Evolutionary conservation across 768 basidiomycete genomes (phyloP), one percentile per base, ranked within the genome.

Genomic region (Postia placenta): DNA sequence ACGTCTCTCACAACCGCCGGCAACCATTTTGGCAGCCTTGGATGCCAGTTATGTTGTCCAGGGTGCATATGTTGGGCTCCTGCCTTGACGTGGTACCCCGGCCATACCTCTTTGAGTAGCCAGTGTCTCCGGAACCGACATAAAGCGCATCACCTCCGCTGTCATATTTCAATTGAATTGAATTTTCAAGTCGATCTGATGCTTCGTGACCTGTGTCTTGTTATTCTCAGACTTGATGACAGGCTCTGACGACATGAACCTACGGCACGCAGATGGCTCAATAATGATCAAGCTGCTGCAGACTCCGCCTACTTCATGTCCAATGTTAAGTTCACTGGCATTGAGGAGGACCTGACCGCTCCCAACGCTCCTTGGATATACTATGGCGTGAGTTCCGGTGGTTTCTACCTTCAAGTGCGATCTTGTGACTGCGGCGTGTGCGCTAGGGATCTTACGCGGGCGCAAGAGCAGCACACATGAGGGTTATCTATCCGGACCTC

Each of bases 291-390:
- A 61, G 75, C 93, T 2, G 79, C 89, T 1, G 87, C 88, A 4
- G 95, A 99, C 69, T 92, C 90, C 30, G 93, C 92, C 3, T 80
- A 87, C 66, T 96, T 99, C 61, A 92, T 96, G 79, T 70, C 76
- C 5, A 79, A 84, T 52, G 80, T 95, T 62, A 77, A 82, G 58
- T 85, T 94, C 56, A 66, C 74, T 5, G 86, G 81, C 1, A 79
- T 93, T 42, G 67, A 75, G 1, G 83, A 85, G 58, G 78, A 87
- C 59, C 58, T 91, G 55, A 85, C 84, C 15, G 77, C 89, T 11
- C 79, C 85, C 15, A 69, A 68, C 24, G 84, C 84, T 1, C 87
- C 89, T 7, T 92, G 90, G 90, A 91, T 92, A 48, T 92, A 95
- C 64, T 95, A 95, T 59, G 95, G 95, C 12, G 93, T 91, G 63